phyloP scores from a whole-genome alignment of 2,329 filamentous ascomycete species.

The Ophiostoma sp. region DNA sequence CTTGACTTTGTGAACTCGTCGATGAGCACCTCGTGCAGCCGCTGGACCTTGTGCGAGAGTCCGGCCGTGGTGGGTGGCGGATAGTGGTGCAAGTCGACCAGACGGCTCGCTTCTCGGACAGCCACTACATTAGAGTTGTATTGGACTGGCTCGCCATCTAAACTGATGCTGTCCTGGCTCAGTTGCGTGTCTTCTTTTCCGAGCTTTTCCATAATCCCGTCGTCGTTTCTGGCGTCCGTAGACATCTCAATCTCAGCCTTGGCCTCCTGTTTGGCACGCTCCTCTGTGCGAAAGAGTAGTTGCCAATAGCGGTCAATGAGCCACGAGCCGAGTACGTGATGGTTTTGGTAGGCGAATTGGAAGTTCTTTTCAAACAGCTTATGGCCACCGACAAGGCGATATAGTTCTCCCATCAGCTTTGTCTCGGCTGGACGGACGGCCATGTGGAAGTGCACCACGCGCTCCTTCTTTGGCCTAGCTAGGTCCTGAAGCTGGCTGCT shows the following conservation, averaged over 20 bases:
- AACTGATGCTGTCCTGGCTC: not conserved
- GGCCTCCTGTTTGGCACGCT: conserved; percentile 56
- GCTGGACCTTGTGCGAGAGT: conserved; percentile 68
- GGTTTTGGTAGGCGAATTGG: conserved; percentile 52
- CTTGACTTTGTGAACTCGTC: conserved; percentile 55
- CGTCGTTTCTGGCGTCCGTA: conserved; percentile 38
- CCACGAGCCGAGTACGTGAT: conserved; percentile 71
- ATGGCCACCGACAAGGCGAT: conserved; percentile 39
- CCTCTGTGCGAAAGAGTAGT: conserved; percentile 59
- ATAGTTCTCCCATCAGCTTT: conserved; percentile 54
- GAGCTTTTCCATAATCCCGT: not conserved
- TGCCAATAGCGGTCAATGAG: conserved; percentile 78
- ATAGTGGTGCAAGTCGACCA: conserved; percentile 51
- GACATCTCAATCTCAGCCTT: conserved; percentile 38
- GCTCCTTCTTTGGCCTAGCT: conserved; percentile 53
- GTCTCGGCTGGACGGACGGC: conserved; percentile 55
- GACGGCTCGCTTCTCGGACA: conserved; percentile 52
- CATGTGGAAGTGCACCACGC: conserved; percentile 48
- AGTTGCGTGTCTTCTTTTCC: not conserved
- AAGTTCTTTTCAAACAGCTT: conserved; percentile 53
- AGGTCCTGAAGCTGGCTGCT: conserved; percentile 53
- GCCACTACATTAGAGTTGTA: conserved; percentile 37
- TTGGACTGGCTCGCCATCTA: conserved; percentile 2
- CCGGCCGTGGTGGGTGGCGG: conserved; percentile 32
- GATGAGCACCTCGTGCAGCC: conserved; percentile 54